phyloP scores from a whole-genome alignment of 129 eudicot genomes.

The Cynara cardunculus region DNA sequence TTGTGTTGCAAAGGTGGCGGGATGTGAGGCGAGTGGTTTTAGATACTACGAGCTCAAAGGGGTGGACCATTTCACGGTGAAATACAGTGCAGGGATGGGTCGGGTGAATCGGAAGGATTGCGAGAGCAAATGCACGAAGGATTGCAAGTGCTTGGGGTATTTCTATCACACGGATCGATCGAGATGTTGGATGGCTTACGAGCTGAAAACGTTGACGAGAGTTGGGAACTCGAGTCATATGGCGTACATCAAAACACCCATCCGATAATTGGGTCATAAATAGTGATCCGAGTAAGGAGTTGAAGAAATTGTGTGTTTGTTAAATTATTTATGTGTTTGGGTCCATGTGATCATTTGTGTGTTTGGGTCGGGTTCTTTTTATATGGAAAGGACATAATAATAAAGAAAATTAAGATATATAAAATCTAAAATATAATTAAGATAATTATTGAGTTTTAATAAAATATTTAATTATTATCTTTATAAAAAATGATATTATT shows the following conservation, averaged over 20 bases:
- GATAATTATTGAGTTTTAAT: too few species aligned
- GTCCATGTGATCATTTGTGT: too few species aligned
- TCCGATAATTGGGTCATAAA: background rate
- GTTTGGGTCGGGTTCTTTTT: too few species aligned
- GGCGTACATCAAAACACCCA: slow-evolving; percentile 33
- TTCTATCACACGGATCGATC: slow-evolving; percentile 38
- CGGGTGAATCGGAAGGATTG: slow-evolving; percentile 26
- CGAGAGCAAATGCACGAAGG: slow-evolving; percentile 33
- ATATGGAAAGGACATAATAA: too few species aligned
- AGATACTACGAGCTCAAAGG: slow-evolving; percentile 26
- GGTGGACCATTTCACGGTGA: slow-evolving; percentile 39
- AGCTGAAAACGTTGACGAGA: slow-evolving; percentile 35
- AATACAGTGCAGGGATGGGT: slow-evolving; percentile 30
- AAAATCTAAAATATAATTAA: too few species aligned
- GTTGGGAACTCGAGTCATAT: slow-evolving; percentile 30
- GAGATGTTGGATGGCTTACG: slow-evolving; percentile 54
- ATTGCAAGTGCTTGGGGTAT: slow-evolving; percentile 53
- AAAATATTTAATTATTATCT: too few species aligned
- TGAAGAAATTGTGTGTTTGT: too few species aligned
- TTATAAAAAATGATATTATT: too few species aligned
- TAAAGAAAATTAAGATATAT: too few species aligned
- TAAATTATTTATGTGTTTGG: too few species aligned
- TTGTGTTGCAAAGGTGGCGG: slow-evolving; percentile 18
- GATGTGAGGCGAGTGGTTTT: slow-evolving; percentile 3
- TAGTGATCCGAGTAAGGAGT: background rate